Conservation (phyloP, 306 rosid species). For the Cucurbita argyrosperma region DNA sequence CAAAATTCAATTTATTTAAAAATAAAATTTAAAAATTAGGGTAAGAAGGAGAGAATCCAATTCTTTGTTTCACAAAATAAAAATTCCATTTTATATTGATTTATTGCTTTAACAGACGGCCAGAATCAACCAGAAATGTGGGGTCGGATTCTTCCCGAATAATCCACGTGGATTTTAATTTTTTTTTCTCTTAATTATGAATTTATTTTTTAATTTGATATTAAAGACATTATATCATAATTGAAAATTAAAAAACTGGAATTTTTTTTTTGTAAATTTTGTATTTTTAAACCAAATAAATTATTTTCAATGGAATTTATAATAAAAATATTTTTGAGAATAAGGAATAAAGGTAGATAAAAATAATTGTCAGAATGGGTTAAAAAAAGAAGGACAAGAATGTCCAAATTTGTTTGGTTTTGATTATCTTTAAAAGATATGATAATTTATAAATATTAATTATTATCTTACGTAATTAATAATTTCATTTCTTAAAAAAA, state of each 20-base stretch:
- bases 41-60: neutral
- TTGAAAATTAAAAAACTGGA: neutral
- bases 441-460: neutral
- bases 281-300: too few species aligned
- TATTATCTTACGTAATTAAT: neutral
- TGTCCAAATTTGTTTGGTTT: neutral
- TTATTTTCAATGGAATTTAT: neutral
- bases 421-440: neutral
- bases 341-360: neutral
- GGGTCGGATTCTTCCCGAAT: neutral
- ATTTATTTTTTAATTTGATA: neutral
- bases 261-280: too few species aligned
- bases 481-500: neutral
- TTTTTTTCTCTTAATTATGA: neutral
- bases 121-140: neutral
- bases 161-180: conserved; percentile 1
- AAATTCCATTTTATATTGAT: neutral
- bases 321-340: neutral
- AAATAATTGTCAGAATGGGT: neutral
- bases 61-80: neutral
- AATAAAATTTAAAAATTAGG: neutral
- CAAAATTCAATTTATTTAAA: neutral
- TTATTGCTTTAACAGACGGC: neutral
- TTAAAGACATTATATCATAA: neutral
- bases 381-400: neutral